These are phyloP conservation scores for Zoysia pacifica DNA, from an alignment of 176 grass and related monocot species.

Conservation along the genomic window DNA sequence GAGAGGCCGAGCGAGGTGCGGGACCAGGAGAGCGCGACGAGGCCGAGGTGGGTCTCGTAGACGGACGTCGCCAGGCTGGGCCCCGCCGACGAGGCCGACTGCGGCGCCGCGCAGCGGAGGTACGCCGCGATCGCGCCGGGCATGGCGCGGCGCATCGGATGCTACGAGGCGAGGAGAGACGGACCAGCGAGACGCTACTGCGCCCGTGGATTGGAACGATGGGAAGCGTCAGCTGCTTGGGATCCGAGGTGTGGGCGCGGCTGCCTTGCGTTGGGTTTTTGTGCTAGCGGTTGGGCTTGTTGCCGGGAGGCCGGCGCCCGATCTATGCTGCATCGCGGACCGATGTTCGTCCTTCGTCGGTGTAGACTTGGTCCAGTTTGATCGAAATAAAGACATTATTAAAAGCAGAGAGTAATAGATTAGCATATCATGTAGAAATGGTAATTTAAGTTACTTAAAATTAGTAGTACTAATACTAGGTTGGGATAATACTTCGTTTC, in stretches of 20 bases:
- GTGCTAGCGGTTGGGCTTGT: too few species aligned
- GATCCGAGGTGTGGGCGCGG: conserved; percentile 34
- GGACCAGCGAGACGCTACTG: not conserved
- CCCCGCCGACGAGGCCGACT: conserved; percentile 27
- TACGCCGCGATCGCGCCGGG: conserved; percentile 46
- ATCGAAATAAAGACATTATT: not conserved
- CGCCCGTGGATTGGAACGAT: conserved; percentile 14
- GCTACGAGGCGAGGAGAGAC: conserved; percentile 14
- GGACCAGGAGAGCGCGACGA: conserved; percentile 72
- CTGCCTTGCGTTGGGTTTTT: too few species aligned
- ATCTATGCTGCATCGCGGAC: too few species aligned
- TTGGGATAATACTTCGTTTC: too few species aligned
- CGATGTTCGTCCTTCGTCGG: not conserved
- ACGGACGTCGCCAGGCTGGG: conserved; percentile 62
- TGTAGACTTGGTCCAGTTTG: not conserved
- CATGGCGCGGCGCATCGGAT: conserved; percentile 36
- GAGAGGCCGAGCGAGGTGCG: conserved; percentile 65
- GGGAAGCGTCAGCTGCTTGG: not conserved
- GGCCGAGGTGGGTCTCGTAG: conserved; percentile 83
- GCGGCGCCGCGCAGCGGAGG: conserved; percentile 40
- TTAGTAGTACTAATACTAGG: too few species aligned
- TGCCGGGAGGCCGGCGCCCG: too few species aligned
- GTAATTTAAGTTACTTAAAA: not conserved
- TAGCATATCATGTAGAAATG: not conserved
- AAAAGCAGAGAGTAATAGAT: not conserved